Conservation (phyloP, 2,329 filamentous ascomycete species). For the Sphaceloma murrayae region DNA sequence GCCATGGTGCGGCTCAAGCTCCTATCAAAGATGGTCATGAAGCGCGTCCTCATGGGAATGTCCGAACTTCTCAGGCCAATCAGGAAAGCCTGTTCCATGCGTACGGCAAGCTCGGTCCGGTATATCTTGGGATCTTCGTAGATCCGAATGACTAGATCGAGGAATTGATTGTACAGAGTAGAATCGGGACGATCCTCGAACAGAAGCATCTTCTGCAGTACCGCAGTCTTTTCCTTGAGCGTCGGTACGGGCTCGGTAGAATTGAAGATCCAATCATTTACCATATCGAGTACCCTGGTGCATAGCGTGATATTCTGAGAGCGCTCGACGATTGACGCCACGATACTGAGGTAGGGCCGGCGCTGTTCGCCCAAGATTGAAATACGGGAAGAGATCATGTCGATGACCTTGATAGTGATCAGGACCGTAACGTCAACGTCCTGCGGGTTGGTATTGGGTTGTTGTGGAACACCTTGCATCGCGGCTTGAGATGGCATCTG, state of each 20-base stretch:
- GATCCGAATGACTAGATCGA: constrained; percentile 92
- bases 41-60: constrained; percentile 92
- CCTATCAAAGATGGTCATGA: constrained; percentile 92
- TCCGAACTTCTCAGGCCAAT: constrained; percentile 89
- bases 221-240: constrained; percentile 95
- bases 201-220: constrained; percentile 96
- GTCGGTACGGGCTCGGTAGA: constrained; percentile 93
- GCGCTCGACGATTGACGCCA: constrained; percentile 91
- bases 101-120: constrained; percentile 86
- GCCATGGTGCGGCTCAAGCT: constrained; percentile 88
- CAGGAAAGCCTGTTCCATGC: constrained; percentile 96
- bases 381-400: constrained; percentile 85
- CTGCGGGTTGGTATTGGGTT: constrained; percentile 55
- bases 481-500: constrained; percentile 50
- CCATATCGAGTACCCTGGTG: constrained; percentile 85
- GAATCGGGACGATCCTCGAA: constrained; percentile 80
- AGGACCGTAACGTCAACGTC: constrained; percentile 83
- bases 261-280: constrained; percentile 92
- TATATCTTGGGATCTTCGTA: constrained; percentile 97
- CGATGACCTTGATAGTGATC: constrained; percentile 89
- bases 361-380: constrained; percentile 83
- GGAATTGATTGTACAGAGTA: constrained; percentile 81
- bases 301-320: constrained; percentile 80
- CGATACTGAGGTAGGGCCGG: constrained; percentile 84
- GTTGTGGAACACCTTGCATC: constrained; percentile 33